These are phyloP conservation scores for Ogataea angusta DNA, from an alignment of 805 yeast species.

Conservation along the genomic window DNA sequence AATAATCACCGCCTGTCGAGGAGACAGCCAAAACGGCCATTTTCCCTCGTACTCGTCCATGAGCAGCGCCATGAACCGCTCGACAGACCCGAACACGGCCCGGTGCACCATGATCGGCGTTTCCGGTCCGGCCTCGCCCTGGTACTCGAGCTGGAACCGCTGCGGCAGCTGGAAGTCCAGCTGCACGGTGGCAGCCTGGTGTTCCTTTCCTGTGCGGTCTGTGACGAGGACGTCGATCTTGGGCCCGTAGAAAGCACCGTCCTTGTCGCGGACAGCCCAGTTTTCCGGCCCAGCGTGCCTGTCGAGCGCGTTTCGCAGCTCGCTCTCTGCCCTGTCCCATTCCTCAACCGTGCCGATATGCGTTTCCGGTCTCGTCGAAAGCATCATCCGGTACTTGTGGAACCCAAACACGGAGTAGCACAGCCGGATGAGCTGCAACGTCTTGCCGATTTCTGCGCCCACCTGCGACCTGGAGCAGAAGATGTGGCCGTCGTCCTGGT, in stretches of 20 bases:
- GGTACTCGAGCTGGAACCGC: constrained; percentile 72
- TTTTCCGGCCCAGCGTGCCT: constrained; percentile 41
- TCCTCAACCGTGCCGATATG: constrained; percentile 72
- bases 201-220: constrained; percentile 77
- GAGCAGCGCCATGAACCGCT: constrained; percentile 85
- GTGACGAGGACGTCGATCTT: constrained; percentile 83
- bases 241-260: constrained; percentile 97
- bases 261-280: constrained; percentile 84
- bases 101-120: constrained; percentile 94
- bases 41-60: constrained; percentile 88
- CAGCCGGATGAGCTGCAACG: constrained; percentile 68
- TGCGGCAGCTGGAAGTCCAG: constrained; percentile 92
- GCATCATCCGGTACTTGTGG: constrained; percentile 52
- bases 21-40: constrained; percentile 98
- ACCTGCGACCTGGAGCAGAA: constrained; percentile 83
- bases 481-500: constrained; percentile 97
- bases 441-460: constrained; percentile 63
- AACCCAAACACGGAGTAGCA: constrained; percentile 72
- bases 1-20: constrained; percentile 81
- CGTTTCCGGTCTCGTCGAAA: constrained; percentile 85
- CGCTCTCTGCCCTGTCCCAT: constrained; percentile 81
- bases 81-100: constrained; percentile 93
- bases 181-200: constrained; percentile 95
- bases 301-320: constrained; percentile 58
- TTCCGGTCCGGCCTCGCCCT: constrained; percentile 49